Conservation (phyloP, 1,284 basidiomycete genomes). For the Cryptococcus deneoformans region DNA sequence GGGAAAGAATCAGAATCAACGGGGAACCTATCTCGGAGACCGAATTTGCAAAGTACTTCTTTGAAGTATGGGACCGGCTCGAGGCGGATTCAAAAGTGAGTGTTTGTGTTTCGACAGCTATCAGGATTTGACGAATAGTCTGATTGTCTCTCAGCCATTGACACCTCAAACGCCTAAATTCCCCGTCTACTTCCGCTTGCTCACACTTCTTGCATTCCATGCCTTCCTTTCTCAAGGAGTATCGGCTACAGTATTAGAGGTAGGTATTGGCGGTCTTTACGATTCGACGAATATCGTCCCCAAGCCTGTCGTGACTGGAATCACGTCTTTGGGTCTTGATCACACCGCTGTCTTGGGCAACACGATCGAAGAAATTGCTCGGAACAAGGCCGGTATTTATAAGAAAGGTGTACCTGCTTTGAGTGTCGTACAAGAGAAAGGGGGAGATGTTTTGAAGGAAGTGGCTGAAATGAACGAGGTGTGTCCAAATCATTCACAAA, state of each 20-base stretch:
- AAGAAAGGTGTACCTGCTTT: constrained; percentile 86
- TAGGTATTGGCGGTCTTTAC: constrained; percentile 89
- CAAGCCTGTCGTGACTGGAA: constrained; percentile 80
- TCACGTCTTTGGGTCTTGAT: constrained; percentile 89
- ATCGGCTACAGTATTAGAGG: constrained; percentile 91
- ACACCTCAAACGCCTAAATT: constrained; percentile 58
- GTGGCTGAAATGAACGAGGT: constrained; percentile 66
- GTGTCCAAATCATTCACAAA: constrained; percentile 23
- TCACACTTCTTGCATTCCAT: constrained; percentile 92
- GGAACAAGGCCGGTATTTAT: constrained; percentile 96
- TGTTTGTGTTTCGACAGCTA: constrained; percentile 15
- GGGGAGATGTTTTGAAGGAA: constrained; percentile 65
- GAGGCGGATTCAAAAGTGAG: constrained; percentile 64
- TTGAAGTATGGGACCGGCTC: constrained; percentile 92
- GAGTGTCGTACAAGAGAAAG: constrained; percentile 68
- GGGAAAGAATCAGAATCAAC: constrained; percentile 94
- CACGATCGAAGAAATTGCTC: constrained; percentile 85
- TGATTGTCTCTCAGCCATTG: constrained; percentile 28
- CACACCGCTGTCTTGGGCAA: constrained; percentile 89
- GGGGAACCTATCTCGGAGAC: constrained; percentile 85
- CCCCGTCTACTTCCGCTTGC: constrained; percentile 91
- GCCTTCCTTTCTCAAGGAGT: constrained; percentile 70
- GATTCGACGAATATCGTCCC: constrained; percentile 98
- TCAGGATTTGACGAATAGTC: too few relatives aligned
- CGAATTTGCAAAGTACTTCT: constrained; percentile 87